Evolutionary conservation across 345 rosid species (phyloP), one percentile per base, ranked within the genome.

Genomic region (Conringia planisiliqua): DNA sequence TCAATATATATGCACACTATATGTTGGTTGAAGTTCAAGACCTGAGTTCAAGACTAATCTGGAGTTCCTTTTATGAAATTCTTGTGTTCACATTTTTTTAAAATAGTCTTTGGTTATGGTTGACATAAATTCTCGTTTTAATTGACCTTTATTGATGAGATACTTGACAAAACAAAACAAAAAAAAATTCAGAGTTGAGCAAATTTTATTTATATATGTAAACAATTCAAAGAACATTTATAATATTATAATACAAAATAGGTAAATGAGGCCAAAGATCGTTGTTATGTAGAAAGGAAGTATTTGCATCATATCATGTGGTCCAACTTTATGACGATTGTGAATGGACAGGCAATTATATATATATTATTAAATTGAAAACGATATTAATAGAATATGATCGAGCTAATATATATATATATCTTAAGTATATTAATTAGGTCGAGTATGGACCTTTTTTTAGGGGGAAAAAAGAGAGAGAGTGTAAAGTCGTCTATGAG

Each of bases 211-310:
- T n/a, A 16, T 30, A 56, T 29, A 17, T 40, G 38, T 24, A 68
- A 55, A 40, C 33, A 58, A 33, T 33, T 44, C 11, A 47, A 52
- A 40, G 47, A 55, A 50, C 7, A 51, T 24, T 11, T 22, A 22
- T 33, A 1, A 36, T 64, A 22, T 52, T 3, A 43, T 30, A 17
- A 76, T 62, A 33, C 7, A 7, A 39, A 76, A 76, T 52, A 42
- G 59, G 79, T 69, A 52, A 61, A 62, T 62, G 67, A 68, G 10
- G 65, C 59, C 70, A 76, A 62, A 69, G 26, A 62, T 69, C 44
- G 64, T 24, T 22, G 65, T 52, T 69, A 54, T 69, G 65, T 69
- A 54, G 38, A 76, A 70, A 70, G 35, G n/a, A 76, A 70, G 79
- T 35, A 61, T 62, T 22, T 62, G 70, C 64, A 42, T 75, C 67